Evolutionary conservation across 495 filamentous ascomycete genomes (phyloP), one percentile per base, ranked within the genome.

Genomic region (Trichocladium antarcticum): DNA sequence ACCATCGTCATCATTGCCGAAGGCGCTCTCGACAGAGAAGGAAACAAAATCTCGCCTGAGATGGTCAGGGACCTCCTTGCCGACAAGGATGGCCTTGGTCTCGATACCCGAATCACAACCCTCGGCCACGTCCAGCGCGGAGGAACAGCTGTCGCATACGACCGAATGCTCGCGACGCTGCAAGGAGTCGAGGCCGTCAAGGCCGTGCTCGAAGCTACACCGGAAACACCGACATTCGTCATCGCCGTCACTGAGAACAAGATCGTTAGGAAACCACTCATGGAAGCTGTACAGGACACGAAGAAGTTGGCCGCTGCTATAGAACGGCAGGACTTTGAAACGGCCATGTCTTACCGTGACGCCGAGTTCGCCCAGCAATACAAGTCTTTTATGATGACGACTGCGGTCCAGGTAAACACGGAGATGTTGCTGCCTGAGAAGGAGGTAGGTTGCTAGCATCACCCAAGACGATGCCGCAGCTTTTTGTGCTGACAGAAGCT

Each of bases 1-100:
- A 97, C 93, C 1, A 97, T 97, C 51, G 89, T 99, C 54, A 96
- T 99, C 53, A 82, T 99, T 42, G 90, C 92, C 32, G 92, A 99
- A 66, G 92, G 92, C 55, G 92, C 92, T 21, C 82, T 88, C 41
- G 93, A 99, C 63, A 76, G 73, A 42, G 68, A 94, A 14, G 80
- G 94, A 27, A 87, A 84, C 60, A 89, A 87, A 62, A 92, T 99
- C 55, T 77, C 80, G 2, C 81, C 87, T 8, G 61, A 63, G 6
- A 81, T 79, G 63, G 83, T 99, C 57, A 95, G 90, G 63, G 84
- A 89, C 54, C 76, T 97, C 29, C 79, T 99, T 10, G 82, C 87
- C 24, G 75, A 87, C 34, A 81, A 82, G 35, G 45, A 75, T 1
- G 71, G 75, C 1, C 71, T 94, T 14, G 78, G 74, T 22, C 72